Conservation (phyloP, 202 grass and related monocot genomes). For the Panicum hallii region DNA sequence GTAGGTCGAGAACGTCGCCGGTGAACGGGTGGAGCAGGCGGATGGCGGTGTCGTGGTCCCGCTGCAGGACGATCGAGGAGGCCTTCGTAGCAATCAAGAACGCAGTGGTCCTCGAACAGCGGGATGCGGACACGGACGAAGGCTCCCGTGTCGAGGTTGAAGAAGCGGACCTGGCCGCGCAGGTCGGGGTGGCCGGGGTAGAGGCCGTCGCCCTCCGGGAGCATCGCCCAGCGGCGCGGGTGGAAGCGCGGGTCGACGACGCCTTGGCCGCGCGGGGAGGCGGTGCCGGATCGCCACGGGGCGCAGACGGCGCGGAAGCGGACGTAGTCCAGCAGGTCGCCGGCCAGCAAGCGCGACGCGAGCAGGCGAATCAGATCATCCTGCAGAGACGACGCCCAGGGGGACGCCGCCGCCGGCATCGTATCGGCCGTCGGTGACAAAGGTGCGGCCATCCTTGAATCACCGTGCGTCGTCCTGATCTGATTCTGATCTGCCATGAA, state of each 20-base stretch:
- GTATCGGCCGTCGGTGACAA: too few relatives aligned
- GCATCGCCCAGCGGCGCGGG: neutral
- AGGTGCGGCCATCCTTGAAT: too few relatives aligned
- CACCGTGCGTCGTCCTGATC: too few relatives aligned
- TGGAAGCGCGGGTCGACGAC: neutral
- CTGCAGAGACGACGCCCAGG: neutral
- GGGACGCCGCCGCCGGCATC: neutral
- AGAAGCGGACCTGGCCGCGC: neutral
- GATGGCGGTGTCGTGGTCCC: neutral
- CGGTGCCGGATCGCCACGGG: neutral
- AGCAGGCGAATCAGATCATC: neutral
- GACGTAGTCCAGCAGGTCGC: neutral
- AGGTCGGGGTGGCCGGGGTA: neutral
- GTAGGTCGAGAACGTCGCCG: constrained; percentile 1
- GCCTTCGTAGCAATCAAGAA: neutral
- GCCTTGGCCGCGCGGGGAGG: neutral
- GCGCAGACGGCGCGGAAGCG: constrained; percentile 1
- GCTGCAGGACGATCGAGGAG: constrained; percentile 26
- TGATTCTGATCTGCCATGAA: too few relatives aligned
- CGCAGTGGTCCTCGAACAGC: neutral
- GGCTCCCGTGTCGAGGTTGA: neutral
- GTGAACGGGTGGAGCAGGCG: constrained; percentile 27
- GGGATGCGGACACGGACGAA: neutral
- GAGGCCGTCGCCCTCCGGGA: neutral
- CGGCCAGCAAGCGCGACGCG: neutral